Evolutionary conservation across 2,329 filamentous ascomycete species (phyloP).

Genomic region (Colletotrichum theobromicola): DNA sequence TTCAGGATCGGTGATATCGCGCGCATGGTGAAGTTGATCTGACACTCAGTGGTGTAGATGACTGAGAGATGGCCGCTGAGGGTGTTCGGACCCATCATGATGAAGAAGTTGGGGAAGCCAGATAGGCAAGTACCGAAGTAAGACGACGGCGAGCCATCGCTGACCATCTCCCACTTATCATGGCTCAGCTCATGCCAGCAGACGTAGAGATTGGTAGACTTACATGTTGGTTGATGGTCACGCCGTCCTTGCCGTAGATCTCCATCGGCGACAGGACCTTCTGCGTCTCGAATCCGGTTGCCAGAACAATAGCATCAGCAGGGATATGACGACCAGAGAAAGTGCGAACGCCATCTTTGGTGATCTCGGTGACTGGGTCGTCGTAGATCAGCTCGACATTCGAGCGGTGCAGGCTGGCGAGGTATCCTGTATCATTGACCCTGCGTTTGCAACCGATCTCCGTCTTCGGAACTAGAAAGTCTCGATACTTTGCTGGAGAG

Average conservation of each 20-base stretch:
- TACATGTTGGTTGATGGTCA: not conserved
- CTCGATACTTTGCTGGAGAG: constrained; percentile 30
- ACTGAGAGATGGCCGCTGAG: not conserved
- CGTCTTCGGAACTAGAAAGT: constrained; percentile 33
- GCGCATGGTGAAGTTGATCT: not conserved
- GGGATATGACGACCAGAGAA: not conserved
- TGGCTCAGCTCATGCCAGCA: not conserved
- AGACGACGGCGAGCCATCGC: not conserved
- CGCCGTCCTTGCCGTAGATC: not conserved
- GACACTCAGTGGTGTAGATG: not conserved
- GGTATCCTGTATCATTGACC: constrained; percentile 37
- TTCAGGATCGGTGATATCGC: not conserved
- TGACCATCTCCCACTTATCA: not conserved
- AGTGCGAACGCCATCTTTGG: constrained; percentile 26
- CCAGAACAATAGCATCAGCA: not conserved
- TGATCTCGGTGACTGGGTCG: constrained; percentile 25
- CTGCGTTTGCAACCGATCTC: constrained; percentile 40
- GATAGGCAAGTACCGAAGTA: not conserved
- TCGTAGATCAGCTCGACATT: constrained; percentile 35
- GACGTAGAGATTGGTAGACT: not conserved
- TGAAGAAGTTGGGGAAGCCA: not conserved
- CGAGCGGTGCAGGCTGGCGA: constrained; percentile 28
- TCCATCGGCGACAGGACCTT: not conserved
- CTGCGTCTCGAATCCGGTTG: not conserved
- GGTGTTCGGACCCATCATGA: not conserved